Conservation (phyloP, 1,139 yeast genomes). For the Yamadazyma membranifaciens region DNA sequence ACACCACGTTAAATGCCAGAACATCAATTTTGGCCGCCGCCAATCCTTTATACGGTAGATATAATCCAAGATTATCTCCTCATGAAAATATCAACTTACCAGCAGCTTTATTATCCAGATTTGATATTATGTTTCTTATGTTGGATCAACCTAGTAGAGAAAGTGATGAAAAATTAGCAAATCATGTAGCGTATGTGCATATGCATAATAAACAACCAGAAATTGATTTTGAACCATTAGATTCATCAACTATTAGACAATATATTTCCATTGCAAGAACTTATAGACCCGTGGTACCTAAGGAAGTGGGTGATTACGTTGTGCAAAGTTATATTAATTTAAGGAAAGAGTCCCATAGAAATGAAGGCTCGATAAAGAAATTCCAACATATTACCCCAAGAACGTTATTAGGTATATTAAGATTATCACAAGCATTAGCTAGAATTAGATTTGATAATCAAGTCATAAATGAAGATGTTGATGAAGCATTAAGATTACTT, state of each 20-base stretch:
- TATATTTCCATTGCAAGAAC: constrained; percentile 85
- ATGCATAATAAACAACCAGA: constrained; percentile 88
- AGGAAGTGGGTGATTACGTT: constrained; percentile 83
- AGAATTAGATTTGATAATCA: constrained; percentile 75
- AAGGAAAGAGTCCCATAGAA: constrained; percentile 85
- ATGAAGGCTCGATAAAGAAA: constrained; percentile 74
- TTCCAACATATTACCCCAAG: constrained; percentile 93
- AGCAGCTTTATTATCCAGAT: constrained; percentile 93
- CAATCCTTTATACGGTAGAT: constrained; percentile 93
- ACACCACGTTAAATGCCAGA: constrained; percentile 94
- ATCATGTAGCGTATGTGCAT: constrained; percentile 93
- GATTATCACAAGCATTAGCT: constrained; percentile 94
- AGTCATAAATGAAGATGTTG: constrained; percentile 82
- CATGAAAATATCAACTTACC: constrained; percentile 95
- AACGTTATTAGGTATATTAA: constrained; percentile 84
- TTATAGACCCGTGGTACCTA: constrained; percentile 83
- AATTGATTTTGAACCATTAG: constrained; percentile 72
- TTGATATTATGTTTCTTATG: constrained; percentile 83
- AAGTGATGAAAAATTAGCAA: constrained; percentile 81
- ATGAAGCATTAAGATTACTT: constrained; percentile 86
- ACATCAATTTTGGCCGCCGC: constrained; percentile 97
- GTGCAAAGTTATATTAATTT: constrained; percentile 84
- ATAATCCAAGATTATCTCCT: constrained; percentile 87
- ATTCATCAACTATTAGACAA: constrained; percentile 79
- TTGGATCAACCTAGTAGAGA: constrained; percentile 84